phyloP scores from a whole-genome alignment of 768 basidiomycete species.

The Podaxis pistillaris region DNA sequence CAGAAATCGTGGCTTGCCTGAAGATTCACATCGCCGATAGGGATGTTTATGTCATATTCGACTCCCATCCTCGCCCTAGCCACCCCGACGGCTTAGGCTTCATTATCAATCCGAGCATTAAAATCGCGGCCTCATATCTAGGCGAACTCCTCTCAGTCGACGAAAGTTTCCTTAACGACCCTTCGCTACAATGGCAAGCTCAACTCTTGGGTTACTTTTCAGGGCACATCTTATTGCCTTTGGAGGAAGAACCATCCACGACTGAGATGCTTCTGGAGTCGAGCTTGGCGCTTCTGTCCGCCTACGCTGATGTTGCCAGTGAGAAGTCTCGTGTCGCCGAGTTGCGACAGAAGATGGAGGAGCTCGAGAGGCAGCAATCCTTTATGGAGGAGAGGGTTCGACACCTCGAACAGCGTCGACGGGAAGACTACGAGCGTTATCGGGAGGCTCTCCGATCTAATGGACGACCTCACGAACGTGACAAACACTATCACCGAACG shows the following conservation, averaged over 20 bases:
- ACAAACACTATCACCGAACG: background rate
- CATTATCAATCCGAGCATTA: conserved; percentile 47
- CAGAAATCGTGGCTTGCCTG: conserved; percentile 63
- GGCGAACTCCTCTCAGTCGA: conserved; percentile 50
- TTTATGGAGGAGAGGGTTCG: conserved; percentile 9
- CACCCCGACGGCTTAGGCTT: conserved; percentile 63
- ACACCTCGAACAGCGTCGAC: conserved; percentile 6
- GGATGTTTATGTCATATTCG: conserved; percentile 58
- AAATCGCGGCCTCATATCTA: conserved; percentile 42
- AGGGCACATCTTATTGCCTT: conserved; percentile 50
- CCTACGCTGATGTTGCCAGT: conserved; percentile 11
- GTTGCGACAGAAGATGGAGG: conserved; percentile 4
- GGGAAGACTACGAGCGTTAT: conserved; percentile 7
- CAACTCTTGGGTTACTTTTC: conserved; percentile 62
- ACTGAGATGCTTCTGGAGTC: conserved; percentile 12
- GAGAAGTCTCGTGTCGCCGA: conserved; percentile 1
- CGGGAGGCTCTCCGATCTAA: background rate
- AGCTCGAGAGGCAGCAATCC: conserved; percentile 8
- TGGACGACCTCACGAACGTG: background rate
- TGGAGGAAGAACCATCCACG: conserved; percentile 13
- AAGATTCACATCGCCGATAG: conserved; percentile 28
- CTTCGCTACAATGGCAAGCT: conserved; percentile 59
- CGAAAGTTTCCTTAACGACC: conserved; percentile 36
- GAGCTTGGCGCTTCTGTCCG: conserved; percentile 11
- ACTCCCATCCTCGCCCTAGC: conserved; percentile 64